Percentiles rank a stretch among this genome's conserved stretches.
Conservation (phyloP, 2,329 filamentous ascomycete genomes). For the Knufia fluminis region DNA sequence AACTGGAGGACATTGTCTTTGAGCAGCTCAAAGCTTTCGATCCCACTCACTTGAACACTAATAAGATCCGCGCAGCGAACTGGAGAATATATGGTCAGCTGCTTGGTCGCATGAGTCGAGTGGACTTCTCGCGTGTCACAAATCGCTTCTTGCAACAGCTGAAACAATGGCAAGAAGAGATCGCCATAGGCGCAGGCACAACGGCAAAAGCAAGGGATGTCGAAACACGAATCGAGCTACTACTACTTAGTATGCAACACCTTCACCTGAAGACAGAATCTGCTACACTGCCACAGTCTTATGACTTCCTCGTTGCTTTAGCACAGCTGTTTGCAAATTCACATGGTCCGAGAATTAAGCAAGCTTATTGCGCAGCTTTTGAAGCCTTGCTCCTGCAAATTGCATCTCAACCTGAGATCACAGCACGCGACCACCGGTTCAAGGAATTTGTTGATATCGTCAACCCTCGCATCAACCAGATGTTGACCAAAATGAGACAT, state of each 20-base stretch:
- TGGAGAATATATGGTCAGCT: constrained; percentile 92
- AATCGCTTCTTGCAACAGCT: constrained; percentile 74
- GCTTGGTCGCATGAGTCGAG: constrained; percentile 89
- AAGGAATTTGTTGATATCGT: constrained; percentile 71
- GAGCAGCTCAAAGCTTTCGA: constrained; percentile 87
- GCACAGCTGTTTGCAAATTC: constrained; percentile 74
- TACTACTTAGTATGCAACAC: constrained; percentile 86
- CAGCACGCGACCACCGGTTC: constrained; percentile 78
- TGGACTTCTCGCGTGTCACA: constrained; percentile 78
- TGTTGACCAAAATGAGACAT: constrained; percentile 85
- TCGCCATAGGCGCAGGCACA: constrained; percentile 54
- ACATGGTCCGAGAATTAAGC: constrained; percentile 83
- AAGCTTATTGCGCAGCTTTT: constrained; percentile 86
- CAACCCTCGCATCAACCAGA: constrained; percentile 67
- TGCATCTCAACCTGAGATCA: constrained; percentile 66
- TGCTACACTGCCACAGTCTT: constrained; percentile 45
- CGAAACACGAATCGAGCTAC: constrained; percentile 75
- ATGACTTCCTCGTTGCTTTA: constrained; percentile 75
- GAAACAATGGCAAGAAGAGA: constrained; percentile 65
- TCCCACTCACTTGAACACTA: constrained; percentile 60
- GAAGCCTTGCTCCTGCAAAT: constrained; percentile 80
- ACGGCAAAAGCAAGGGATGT: constrained; percentile 55
- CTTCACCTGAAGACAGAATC: constrained; percentile 66
- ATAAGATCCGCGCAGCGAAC: constrained; percentile 79
- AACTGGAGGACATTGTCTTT: constrained; percentile 91